A percentile compares a stretch with the other conserved stretches of the same genome.
phyloP scores from a whole-genome alignment of 139 green algal genomes.

The Chlamydomonas sp. region DNA sequence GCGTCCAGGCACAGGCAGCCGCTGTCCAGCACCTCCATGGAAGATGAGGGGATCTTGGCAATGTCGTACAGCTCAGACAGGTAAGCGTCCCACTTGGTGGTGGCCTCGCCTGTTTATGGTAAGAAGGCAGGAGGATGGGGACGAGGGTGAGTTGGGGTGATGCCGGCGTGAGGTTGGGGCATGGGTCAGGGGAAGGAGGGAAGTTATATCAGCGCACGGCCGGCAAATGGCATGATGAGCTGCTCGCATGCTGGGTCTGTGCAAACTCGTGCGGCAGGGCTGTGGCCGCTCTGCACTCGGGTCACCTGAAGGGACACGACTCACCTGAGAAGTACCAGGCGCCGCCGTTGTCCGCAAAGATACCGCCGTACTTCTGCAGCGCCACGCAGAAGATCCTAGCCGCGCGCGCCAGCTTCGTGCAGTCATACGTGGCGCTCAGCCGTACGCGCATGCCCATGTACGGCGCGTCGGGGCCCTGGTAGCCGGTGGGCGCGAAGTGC shows the following conservation, averaged over 20 bases:
- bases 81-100: not conserved
- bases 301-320: not conserved
- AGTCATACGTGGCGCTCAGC: conserved; percentile 38
- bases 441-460: conserved; percentile 49
- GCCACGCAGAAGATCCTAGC: conserved; percentile 41
- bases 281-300: not conserved
- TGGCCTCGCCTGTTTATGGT: not conserved
- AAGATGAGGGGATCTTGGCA: conserved; percentile 3
- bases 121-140: not conserved
- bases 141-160: not conserved
- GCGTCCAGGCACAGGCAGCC: conserved; percentile 21
- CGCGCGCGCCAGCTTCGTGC: conserved; percentile 1
- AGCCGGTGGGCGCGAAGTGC: conserved; percentile 29
- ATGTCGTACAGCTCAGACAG: conserved; percentile 27
- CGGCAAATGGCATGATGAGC: not conserved
- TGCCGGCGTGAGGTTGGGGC: not conserved
- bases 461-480: conserved; percentile 28
- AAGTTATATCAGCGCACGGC: not conserved
- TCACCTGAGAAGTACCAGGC: conserved; percentile 43
- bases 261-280: no score
- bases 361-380: conserved; percentile 49
- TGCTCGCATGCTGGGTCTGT: no score
- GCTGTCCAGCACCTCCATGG: conserved; percentile 32
- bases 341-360: conserved; percentile 53
- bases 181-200: not conserved